These are phyloP conservation scores for Macadamia integrifolia DNA, from an alignment of 164 flowering plant species.

Conservation along the genomic window DNA sequence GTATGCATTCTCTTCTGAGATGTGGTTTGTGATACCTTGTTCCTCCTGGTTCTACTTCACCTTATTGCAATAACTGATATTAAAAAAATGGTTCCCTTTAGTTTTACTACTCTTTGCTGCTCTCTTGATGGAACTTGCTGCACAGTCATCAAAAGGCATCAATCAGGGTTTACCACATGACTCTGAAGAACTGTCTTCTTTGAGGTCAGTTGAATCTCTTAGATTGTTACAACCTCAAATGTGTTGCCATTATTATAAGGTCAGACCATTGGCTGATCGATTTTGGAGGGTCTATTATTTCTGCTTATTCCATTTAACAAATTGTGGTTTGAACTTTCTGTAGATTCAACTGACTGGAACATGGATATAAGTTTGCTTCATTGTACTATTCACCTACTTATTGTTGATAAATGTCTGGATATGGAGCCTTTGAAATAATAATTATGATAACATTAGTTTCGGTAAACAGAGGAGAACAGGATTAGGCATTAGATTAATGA, in stretches of 20 bases:
- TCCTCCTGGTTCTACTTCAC: background rate
- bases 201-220: slow-evolving; percentile 38
- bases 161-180: slow-evolving; percentile 34
- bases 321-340: background rate
- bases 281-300: background rate
- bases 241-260: background rate
- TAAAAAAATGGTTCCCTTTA: slow-evolving; percentile 19
- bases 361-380: background rate
- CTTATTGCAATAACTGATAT: background rate
- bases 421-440: background rate
- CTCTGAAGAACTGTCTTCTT: slow-evolving; percentile 53
- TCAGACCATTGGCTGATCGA: background rate
- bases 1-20: slow-evolving; percentile 13
- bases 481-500: no score
- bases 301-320: background rate
- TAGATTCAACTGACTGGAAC: background rate
- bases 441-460: no score
- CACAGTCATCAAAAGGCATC: slow-evolving; percentile 81
- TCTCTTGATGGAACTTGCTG: slow-evolving; percentile 87
- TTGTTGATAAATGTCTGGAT: no score
- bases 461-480: no score
- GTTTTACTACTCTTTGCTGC: slow-evolving; percentile 86
- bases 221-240: background rate
- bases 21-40: background rate
- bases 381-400: no score